Conservation (phyloP, 2,329 filamentous ascomycete species). For the Juglanconis oblonga region DNA sequence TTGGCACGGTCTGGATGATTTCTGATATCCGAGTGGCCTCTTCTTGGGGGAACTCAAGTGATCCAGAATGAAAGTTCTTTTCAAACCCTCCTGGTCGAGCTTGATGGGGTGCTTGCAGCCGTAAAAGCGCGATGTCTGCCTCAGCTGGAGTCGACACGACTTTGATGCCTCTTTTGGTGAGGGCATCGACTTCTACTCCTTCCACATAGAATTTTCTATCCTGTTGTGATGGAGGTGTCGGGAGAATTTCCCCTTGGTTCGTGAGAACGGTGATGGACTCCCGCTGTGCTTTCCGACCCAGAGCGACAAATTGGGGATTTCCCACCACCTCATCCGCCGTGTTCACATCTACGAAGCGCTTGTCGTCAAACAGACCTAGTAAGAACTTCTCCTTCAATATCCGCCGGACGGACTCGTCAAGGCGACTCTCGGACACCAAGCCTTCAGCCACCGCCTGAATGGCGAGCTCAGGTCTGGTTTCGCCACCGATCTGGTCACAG, state of each 20-base stretch:
- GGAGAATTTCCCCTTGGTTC: constrained; percentile 16
- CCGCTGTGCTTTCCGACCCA: constrained; percentile 34
- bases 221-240: neutral
- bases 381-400: constrained; percentile 49
- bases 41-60: constrained; percentile 36
- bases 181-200: constrained; percentile 16
- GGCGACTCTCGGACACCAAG: constrained; percentile 37
- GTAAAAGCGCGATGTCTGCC: constrained; percentile 39
- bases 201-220: constrained; percentile 21
- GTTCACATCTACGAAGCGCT: constrained; percentile 46
- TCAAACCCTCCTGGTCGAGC: constrained; percentile 41
- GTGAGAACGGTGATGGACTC: constrained; percentile 25
- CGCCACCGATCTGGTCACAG: constrained; percentile 51
- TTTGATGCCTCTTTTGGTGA: constrained; percentile 25
- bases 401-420: constrained; percentile 44
- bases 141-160: constrained; percentile 33
- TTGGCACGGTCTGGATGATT: constrained; percentile 34
- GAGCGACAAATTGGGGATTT: constrained; percentile 37
- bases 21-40: constrained; percentile 35
- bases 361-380: constrained; percentile 51
- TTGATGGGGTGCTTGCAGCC: constrained; percentile 37
- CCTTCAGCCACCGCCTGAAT: constrained; percentile 41
- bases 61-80: constrained; percentile 35
- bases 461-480: constrained; percentile 45
- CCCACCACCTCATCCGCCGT: constrained; percentile 40